These are phyloP conservation scores for Aegle marmelos DNA, from an alignment of 345 rosid species.

Conservation along the genomic window DNA sequence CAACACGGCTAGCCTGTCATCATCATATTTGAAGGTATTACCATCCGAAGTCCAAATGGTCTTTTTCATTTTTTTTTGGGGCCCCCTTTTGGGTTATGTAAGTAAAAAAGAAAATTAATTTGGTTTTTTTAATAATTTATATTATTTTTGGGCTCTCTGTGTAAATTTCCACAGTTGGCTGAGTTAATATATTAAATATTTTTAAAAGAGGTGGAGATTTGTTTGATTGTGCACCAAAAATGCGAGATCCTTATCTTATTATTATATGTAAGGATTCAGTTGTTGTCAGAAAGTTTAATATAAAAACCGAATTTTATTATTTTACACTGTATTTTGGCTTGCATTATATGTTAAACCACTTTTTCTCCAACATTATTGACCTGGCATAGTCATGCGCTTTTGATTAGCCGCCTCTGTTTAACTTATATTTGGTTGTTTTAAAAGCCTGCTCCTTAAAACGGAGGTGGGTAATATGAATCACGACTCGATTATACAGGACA, in stretches of 20 bases:
- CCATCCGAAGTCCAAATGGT: no score
- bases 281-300: neutral
- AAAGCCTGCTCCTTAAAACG: no score
- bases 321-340: neutral
- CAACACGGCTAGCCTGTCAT: no score
- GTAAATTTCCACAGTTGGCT: no score
- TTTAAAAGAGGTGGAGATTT: neutral
- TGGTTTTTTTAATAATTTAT: neutral
- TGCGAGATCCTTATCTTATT: neutral
- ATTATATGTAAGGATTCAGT: neutral
- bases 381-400: neutral
- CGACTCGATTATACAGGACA: no score
- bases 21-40: no score
- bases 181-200: no score
- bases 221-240: neutral
- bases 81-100: no score
- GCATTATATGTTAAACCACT: neutral
- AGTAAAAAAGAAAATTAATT: no score
- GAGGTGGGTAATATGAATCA: neutral
- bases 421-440: neutral
- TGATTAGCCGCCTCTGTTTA: neutral
- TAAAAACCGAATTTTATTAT: neutral
- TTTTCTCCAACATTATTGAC: neutral
- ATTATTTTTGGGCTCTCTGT: no score
- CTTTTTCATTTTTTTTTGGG: no score